phyloP scores from a whole-genome alignment of 202 grass and related monocot species.

The Elaeis oleifera region DNA sequence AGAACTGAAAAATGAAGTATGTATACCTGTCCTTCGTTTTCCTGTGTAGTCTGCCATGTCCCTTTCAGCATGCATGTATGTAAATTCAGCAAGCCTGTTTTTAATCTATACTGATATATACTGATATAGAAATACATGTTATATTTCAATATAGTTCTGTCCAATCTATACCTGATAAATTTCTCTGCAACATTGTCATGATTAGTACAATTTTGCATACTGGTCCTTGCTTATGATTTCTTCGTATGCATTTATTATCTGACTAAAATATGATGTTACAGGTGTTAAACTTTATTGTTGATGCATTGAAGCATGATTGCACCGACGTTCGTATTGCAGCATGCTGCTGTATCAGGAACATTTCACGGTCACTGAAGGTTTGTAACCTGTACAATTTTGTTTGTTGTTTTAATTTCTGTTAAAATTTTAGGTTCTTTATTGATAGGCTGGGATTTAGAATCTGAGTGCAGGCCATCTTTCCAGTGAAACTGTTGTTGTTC shows the following conservation, averaged over 20 bases:
- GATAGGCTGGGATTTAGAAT: slow-evolving; percentile 51
- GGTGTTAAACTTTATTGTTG: slow-evolving; percentile 68
- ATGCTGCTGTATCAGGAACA: slow-evolving; percentile 87
- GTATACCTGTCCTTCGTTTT: no score
- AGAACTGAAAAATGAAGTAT: no score
- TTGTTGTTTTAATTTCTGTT: slow-evolving; percentile 13
- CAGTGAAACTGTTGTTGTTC: slow-evolving; percentile 49
- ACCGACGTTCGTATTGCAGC: slow-evolving; percentile 76
- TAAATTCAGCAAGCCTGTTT: no score
- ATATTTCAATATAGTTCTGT: no score
- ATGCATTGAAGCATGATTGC: slow-evolving; percentile 75
- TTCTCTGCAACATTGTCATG: no score
- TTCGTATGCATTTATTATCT: not conserved
- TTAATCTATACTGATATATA: no score
- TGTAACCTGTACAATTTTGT: slow-evolving; percentile 20
- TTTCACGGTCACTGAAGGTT: slow-evolving; percentile 90
- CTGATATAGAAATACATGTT: no score
- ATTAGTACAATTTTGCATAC: no score
- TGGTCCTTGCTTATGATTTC: no score
- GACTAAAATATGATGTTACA: slow-evolving; percentile 23
- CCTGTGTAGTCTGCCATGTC: no score
- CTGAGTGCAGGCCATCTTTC: slow-evolving; percentile 77
- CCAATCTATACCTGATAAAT: no score
- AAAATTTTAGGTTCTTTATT: slow-evolving; percentile 22
- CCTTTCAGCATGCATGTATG: no score